These are phyloP conservation scores for Chytriomyces sp. DNA, from an alignment of 192 early-diverging fungal genomes.

Conservation along the genomic window DNA sequence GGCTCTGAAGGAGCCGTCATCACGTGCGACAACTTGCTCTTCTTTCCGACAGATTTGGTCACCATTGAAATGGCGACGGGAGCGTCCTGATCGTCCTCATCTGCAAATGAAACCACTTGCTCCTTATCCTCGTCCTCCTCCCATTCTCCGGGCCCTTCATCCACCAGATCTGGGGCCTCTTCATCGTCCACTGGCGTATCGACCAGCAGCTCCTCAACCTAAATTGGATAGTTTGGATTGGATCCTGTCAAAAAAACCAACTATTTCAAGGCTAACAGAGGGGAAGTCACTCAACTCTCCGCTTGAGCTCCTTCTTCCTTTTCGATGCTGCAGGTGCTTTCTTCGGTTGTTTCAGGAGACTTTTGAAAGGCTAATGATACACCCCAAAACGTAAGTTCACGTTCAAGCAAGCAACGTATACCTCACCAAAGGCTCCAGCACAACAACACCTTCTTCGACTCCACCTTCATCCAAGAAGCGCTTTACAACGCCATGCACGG, in stretches of 20 bases:
- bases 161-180: neutral
- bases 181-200: constrained; percentile 4
- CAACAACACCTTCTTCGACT: constrained; percentile 9
- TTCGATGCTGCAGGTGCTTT: neutral
- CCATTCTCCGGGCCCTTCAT: constrained; percentile 18
- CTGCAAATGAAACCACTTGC: neutral
- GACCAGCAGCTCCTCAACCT: no score
- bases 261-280: neutral
- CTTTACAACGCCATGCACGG: neutral
- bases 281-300: neutral
- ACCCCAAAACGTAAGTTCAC: neutral
- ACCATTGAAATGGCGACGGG: neutral
- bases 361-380: neutral
- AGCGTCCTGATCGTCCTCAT: neutral
- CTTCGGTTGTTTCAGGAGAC: constrained; percentile 9
- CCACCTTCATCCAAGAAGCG: constrained; percentile 20
- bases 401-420: neutral
- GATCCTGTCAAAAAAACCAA: no score
- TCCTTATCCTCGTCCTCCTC: constrained; percentile 11
- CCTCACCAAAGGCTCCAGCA: constrained; percentile 8
- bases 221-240: no score
- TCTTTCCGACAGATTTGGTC: no score
- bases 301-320: neutral
- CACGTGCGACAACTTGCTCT: no score
- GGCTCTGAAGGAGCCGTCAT: no score